phyloP scores from a whole-genome alignment of 495 filamentous ascomycete species.

The Astrocystis sublimbata region DNA sequence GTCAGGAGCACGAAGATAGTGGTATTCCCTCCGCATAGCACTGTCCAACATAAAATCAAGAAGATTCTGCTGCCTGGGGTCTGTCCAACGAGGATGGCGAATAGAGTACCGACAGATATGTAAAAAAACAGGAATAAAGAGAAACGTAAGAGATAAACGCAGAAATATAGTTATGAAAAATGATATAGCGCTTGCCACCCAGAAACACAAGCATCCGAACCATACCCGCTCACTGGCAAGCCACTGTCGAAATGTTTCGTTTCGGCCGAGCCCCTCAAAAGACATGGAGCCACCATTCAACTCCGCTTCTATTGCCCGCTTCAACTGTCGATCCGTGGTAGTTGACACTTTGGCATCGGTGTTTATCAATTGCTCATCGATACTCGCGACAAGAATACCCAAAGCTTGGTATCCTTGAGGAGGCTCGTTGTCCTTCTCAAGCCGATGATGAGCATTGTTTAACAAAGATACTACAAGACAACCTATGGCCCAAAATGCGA shows the following conservation, averaged over 20 bases:
- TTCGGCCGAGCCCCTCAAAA: background rate
- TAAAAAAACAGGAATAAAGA: background rate
- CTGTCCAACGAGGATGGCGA: background rate
- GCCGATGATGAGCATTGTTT: background rate
- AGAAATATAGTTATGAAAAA: background rate
- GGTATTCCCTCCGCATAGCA: no score
- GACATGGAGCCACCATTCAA: background rate
- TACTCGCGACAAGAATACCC: background rate
- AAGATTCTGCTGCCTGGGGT: background rate
- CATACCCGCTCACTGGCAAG: background rate
- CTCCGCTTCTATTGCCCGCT: background rate
- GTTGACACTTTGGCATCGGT: background rate
- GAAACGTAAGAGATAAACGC: background rate
- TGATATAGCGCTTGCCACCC: background rate
- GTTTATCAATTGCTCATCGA: background rate
- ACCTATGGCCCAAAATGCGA: background rate
- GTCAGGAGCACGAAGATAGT: no score
- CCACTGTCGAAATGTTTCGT: background rate
- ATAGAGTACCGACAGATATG: background rate
- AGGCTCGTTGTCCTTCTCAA: background rate
- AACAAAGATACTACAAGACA: background rate
- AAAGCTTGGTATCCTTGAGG: background rate
- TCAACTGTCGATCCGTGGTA: background rate
- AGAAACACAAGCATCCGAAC: background rate
- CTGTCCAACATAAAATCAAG: background rate